Evolutionary conservation across 805 yeast genomes (phyloP).

Genomic region (Wickerhamomyces pijperi): DNA sequence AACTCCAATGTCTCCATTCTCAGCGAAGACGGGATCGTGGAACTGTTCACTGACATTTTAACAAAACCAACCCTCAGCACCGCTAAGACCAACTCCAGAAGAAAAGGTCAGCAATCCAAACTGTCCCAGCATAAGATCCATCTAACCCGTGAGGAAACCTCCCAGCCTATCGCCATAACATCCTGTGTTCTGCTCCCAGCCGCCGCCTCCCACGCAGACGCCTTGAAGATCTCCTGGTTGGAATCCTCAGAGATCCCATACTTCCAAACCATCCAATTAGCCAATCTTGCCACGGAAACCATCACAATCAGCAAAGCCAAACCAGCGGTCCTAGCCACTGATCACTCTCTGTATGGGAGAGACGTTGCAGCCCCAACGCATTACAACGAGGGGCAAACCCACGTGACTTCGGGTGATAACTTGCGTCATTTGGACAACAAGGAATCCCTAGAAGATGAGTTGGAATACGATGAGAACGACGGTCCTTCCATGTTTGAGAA

Average conservation of each 20-base stretch:
- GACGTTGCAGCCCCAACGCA: slow-evolving; percentile 42
- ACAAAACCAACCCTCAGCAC: slow-evolving; percentile 12
- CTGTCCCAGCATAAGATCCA: slow-evolving; percentile 34
- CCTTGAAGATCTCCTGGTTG: slow-evolving; percentile 43
- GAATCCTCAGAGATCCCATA: slow-evolving; percentile 48
- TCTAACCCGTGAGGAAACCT: slow-evolving; percentile 33
- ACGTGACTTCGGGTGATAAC: slow-evolving; percentile 54
- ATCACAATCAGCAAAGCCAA: slow-evolving; percentile 23
- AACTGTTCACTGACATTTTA: slow-evolving; percentile 55
- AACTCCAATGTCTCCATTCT: slow-evolving; percentile 35
- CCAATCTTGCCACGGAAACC: slow-evolving; percentile 16
- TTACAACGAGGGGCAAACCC: slow-evolving; percentile 52
- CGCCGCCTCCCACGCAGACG: too few relatives aligned
- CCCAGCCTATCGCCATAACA: slow-evolving; percentile 20
- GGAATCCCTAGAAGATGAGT: slow-evolving; percentile 25
- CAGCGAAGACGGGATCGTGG: slow-evolving; percentile 68
- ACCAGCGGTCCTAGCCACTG: slow-evolving; percentile 29
- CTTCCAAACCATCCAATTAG: slow-evolving; percentile 46
- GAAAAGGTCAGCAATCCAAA: slow-evolving; percentile 41
- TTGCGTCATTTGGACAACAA: slow-evolving; percentile 41
- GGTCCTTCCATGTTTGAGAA: slow-evolving; percentile 47
- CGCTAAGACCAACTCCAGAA: slow-evolving; percentile 22
- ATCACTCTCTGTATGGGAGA: slow-evolving; percentile 28
- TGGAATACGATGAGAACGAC: slow-evolving; percentile 27
- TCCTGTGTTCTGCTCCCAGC: slow-evolving; percentile 16